These are phyloP conservation scores for Entomortierella lignicola DNA, from an alignment of 192 early-diverging fungal genomes.

Conservation along the genomic window DNA sequence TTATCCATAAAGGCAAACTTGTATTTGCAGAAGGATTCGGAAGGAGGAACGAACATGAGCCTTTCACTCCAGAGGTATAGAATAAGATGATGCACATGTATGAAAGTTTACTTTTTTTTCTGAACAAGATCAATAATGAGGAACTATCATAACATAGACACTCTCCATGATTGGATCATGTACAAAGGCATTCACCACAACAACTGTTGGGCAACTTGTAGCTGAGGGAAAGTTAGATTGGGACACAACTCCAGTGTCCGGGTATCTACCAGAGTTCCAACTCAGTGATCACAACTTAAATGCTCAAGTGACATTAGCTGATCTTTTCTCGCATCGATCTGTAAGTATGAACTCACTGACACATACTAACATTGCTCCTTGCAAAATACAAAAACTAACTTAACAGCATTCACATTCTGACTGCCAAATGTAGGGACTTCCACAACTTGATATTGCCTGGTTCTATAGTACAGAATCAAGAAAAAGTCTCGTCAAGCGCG, in stretches of 20 bases:
- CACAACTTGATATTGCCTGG: background rate
- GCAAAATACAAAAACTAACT: background rate
- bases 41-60: conserved; percentile 18
- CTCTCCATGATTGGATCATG: conserved; percentile 11
- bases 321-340: conserved; percentile 35
- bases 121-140: background rate
- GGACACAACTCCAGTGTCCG: conserved; percentile 31
- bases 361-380: background rate
- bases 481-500: conserved; percentile 14
- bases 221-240: conserved; percentile 36
- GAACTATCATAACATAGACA: background rate
- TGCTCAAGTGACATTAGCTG: conserved; percentile 21
- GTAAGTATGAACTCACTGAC: too few relatives aligned
- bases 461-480: background rate
- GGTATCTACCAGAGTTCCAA: conserved; percentile 17
- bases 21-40: conserved; percentile 33
- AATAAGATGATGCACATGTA: background rate
- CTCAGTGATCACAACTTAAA: conserved; percentile 12
- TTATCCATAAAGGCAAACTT: conserved; percentile 22
- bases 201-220: conserved; percentile 20
- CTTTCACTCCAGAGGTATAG: conserved; percentile 22
- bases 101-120: background rate
- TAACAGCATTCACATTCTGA: background rate
- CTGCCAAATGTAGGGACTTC: conserved; percentile 7
- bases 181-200: conserved; percentile 32